Percentiles rank a stretch among this genome's conserved stretches.
phyloP scores from a whole-genome alignment of 31 red algal species.

The Asparagopsis taxiformis region DNA sequence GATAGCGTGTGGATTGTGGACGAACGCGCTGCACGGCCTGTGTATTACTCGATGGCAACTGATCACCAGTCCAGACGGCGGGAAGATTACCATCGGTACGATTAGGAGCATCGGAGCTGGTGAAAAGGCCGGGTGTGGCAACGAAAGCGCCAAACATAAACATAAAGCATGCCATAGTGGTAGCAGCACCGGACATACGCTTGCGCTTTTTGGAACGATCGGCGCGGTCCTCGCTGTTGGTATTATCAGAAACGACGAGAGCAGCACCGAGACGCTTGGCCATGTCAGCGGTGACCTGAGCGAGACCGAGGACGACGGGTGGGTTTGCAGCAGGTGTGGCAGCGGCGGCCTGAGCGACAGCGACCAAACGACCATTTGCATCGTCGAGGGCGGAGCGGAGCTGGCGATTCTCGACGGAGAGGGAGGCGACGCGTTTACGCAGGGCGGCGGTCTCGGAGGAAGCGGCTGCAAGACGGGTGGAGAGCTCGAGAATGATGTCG shows the following conservation, averaged over 20 bases:
- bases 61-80: slow-evolving; percentile 44
- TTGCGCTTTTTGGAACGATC: slow-evolving; percentile 51
- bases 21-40: background rate
- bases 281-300: slow-evolving; percentile 40
- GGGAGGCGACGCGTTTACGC: slow-evolving; percentile 47
- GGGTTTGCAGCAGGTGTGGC: slow-evolving; percentile 14
- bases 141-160: slow-evolving; percentile 72
- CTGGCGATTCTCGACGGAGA: slow-evolving; percentile 40
- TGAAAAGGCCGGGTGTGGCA: slow-evolving; percentile 52
- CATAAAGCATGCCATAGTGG: slow-evolving; percentile 69
- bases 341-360: slow-evolving; percentile 56
- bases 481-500: slow-evolving; percentile 43
- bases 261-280: slow-evolving; percentile 24
- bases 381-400: slow-evolving; percentile 55
- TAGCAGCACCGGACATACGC: slow-evolving; percentile 49
- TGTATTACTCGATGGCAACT: background rate
- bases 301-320: slow-evolving; percentile 40
- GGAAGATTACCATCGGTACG: slow-evolving; percentile 44
- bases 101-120: slow-evolving; percentile 12
- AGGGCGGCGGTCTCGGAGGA: slow-evolving; percentile 25
- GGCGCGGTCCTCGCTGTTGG: background rate
- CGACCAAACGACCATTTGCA: slow-evolving; percentile 56
- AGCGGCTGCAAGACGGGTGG: slow-evolving; percentile 40
- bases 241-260: slow-evolving; percentile 15
- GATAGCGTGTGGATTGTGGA: slow-evolving; percentile 1